Evolutionary conservation across 352 stramenopile species (phyloP).

Genomic region (Pythium brassicae): DNA sequence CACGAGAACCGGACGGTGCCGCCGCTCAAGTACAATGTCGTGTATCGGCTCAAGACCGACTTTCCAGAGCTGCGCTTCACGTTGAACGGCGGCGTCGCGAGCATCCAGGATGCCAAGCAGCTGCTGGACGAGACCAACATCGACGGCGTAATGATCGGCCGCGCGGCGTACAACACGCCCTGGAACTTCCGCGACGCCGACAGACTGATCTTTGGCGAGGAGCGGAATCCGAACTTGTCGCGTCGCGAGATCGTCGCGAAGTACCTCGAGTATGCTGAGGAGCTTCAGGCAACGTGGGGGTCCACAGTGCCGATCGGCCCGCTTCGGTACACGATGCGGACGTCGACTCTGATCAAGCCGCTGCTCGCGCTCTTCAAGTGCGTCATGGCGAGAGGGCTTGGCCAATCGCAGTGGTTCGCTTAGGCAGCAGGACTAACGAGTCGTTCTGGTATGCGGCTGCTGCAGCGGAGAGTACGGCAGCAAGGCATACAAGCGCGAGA

Average conservation of each 20-base stretch:
- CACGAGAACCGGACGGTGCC: slow-evolving; percentile 98
- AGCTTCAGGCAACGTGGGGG: slow-evolving; percentile 73
- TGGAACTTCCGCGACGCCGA: slow-evolving; percentile 89
- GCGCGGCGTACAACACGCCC: slow-evolving; percentile 84
- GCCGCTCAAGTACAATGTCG: slow-evolving; percentile 94
- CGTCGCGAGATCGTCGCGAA: slow-evolving; percentile 75
- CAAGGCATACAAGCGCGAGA: slow-evolving; percentile 79
- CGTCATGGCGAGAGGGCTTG: too few relatives aligned
- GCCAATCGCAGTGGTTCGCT: too few relatives aligned
- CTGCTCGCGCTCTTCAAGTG: slow-evolving; percentile 77
- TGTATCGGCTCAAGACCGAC: slow-evolving; percentile 93
- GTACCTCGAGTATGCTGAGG: slow-evolving; percentile 86
- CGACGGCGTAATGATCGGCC: slow-evolving; percentile 89
- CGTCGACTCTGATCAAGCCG: slow-evolving; percentile 75
- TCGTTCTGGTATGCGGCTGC: slow-evolving; percentile 3
- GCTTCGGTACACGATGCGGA: slow-evolving; percentile 71
- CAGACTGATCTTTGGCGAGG: slow-evolving; percentile 69
- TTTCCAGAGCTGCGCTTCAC: slow-evolving; percentile 96
- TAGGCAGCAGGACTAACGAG: too few relatives aligned
- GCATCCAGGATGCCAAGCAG: slow-evolving; percentile 87
- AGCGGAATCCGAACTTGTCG: slow-evolving; percentile 77
- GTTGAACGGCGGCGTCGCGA: slow-evolving; percentile 97
- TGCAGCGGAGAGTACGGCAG: slow-evolving; percentile 66
- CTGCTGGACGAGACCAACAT: slow-evolving; percentile 79
- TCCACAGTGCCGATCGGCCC: slow-evolving; percentile 34